Evolutionary conservation across 169 alveolate genomes (phyloP).

Genomic region (Sarcocystis neurona): DNA sequence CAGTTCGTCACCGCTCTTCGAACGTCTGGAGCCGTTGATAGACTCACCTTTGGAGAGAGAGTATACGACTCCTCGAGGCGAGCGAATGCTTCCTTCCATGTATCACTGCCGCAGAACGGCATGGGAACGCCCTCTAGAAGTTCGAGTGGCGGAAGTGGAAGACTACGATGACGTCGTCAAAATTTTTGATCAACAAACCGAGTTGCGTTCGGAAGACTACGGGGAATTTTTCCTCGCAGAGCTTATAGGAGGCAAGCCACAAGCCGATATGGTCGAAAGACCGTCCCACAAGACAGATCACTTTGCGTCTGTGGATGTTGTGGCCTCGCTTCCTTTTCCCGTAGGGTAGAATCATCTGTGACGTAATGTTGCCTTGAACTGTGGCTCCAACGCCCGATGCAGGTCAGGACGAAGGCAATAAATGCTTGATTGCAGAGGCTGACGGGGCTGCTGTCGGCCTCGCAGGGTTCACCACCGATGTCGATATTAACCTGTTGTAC

Average conservation of each 20-base stretch:
- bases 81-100: too few relatives aligned
- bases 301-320: too few relatives aligned
- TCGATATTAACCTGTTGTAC: constrained; percentile 71
- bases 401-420: constrained; percentile 34
- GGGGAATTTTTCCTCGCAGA: constrained; percentile 52
- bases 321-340: too few relatives aligned
- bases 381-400: too few relatives aligned
- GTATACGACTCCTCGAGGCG: too few relatives aligned
- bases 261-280: too few relatives aligned
- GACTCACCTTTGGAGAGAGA: too few relatives aligned
- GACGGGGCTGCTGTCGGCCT: constrained; percentile 82
- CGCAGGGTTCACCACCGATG: constrained; percentile 82
- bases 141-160: constrained; percentile 28
- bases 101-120: neutral
- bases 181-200: constrained; percentile 17
- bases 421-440: constrained; percentile 34
- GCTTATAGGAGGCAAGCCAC: constrained; percentile 35
- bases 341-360: too few relatives aligned
- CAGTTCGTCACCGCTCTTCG: too few relatives aligned
- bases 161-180: constrained; percentile 36
- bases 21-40: too few relatives aligned
- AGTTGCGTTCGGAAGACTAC: constrained; percentile 27
- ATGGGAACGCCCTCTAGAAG: neutral
- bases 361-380: too few relatives aligned
- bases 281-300: too few relatives aligned